Percentiles rank a stretch among this genome's conserved stretches.
phyloP scores from a whole-genome alignment of 805 yeast species.

The Candida oleophila region DNA sequence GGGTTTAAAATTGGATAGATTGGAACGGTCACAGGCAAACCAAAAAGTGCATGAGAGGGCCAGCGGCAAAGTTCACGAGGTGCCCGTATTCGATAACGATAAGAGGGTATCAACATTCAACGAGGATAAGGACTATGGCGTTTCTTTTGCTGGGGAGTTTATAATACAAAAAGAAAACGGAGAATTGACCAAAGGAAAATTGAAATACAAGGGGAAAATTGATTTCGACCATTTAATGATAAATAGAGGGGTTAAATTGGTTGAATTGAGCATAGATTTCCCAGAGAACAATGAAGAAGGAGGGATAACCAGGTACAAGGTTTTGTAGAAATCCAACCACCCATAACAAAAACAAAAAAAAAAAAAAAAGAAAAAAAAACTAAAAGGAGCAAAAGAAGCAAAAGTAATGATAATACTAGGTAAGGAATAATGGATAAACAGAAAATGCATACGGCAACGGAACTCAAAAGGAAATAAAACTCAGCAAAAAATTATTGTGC shows the following conservation, averaged over 20 bases:
- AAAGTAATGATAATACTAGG: no score
- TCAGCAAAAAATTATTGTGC: no score
- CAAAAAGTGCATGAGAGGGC: conserved; percentile 24
- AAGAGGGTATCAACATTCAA: conserved; percentile 8
- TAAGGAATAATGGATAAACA: no score
- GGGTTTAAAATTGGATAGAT: conserved; percentile 25
- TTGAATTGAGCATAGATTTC: conserved; percentile 13
- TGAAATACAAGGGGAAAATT: conserved; percentile 25
- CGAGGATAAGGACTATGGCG: conserved; percentile 19
- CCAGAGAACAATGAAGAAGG: conserved; percentile 9
- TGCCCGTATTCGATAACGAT: conserved; percentile 10
- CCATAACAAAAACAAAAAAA: background rate
- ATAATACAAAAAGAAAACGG: conserved; percentile 16
- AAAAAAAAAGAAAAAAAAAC: background rate
- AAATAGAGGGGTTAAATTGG: conserved; percentile 30
- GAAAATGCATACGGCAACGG: no score
- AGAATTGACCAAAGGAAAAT: conserved; percentile 13
- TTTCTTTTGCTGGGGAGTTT: conserved; percentile 23
- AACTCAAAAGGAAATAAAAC: no score
- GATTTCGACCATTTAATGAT: conserved; percentile 32
- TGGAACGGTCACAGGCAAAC: conserved; percentile 19
- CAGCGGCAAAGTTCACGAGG: conserved; percentile 28
- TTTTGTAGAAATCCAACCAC: background rate
- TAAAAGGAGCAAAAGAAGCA: background rate
- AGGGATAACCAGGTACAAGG: background rate